These are phyloP conservation scores for Sarocladium strictum DNA, from an alignment of 2,329 filamentous ascomycete genomes.

Conservation along the genomic window DNA sequence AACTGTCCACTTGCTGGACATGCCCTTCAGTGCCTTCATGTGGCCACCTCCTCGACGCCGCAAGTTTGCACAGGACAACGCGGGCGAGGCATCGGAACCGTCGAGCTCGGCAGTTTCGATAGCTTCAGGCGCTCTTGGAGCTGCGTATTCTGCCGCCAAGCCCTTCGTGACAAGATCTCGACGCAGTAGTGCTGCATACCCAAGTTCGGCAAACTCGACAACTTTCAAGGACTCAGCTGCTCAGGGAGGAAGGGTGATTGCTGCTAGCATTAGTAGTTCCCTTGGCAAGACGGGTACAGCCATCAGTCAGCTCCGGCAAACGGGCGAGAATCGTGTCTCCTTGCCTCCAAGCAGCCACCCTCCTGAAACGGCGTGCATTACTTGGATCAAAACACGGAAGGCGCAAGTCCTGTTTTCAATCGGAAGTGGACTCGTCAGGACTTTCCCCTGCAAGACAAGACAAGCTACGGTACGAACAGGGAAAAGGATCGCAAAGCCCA, in stretches of 20 bases:
- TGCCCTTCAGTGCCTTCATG: conserved; percentile 74
- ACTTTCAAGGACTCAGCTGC: conserved; percentile 56
- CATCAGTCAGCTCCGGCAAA: conserved; percentile 66
- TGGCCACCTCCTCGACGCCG: conserved; percentile 72
- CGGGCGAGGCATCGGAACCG: conserved; percentile 42
- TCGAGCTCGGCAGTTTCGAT: conserved; percentile 56
- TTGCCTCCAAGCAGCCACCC: conserved; percentile 51
- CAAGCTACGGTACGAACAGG: conserved; percentile 47
- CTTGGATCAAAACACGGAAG: conserved; percentile 58
- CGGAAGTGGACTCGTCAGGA: conserved; percentile 59
- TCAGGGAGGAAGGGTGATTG: conserved; percentile 66
- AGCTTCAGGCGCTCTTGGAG: conserved; percentile 64
- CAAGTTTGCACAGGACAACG: conserved; percentile 35
- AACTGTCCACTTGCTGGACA: conserved; percentile 88
- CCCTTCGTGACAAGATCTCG: conserved; percentile 51
- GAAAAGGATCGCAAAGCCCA: conserved; percentile 47
- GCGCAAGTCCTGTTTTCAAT: conserved; percentile 59
- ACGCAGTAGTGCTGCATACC: conserved; percentile 21
- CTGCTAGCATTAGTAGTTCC: conserved; percentile 67
- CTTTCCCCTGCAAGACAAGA: conserved; percentile 55
- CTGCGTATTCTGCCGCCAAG: conserved; percentile 63
- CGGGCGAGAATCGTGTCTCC: conserved; percentile 67
- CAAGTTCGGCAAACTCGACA: conserved; percentile 31
- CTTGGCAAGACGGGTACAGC: conserved; percentile 66
- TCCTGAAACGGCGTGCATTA: conserved; percentile 54